Conservation (phyloP, 495 filamentous ascomycete species). For the Staphylotrichum longicolle region DNA sequence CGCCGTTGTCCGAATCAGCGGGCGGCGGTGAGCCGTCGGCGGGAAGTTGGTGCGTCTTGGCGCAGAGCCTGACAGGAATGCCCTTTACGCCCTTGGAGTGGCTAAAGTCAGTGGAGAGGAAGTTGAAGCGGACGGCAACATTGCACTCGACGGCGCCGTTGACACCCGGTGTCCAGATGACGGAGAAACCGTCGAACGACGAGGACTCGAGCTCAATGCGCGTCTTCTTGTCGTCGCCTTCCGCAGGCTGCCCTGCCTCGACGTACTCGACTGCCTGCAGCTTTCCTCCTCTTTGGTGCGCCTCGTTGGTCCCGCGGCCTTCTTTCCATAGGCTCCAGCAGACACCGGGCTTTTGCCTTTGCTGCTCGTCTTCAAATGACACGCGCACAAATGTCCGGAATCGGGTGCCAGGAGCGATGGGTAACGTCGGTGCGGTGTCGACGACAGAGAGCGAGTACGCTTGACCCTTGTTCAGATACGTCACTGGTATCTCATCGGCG, state of each 20-base stretch:
- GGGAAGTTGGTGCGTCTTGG: constrained; percentile 71
- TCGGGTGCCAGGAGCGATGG: constrained; percentile 48
- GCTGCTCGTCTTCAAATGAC: constrained; percentile 91
- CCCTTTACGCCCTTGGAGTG: constrained; percentile 98
- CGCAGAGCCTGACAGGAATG: constrained; percentile 85
- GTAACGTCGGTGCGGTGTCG: constrained; percentile 57
- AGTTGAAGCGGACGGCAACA: constrained; percentile 92
- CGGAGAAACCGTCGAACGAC: constrained; percentile 89
- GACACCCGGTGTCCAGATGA: constrained; percentile 75
- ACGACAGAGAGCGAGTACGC: constrained; percentile 77
- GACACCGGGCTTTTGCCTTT: constrained; percentile 72
- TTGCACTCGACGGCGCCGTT: constrained; percentile 66
- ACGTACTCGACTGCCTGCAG: constrained; percentile 92
- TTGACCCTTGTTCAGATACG: constrained; percentile 96
- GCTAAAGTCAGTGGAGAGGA: constrained; percentile 96
- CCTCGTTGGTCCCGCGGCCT: constrained; percentile 81
- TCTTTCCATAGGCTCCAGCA: constrained; percentile 99
- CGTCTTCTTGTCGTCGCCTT: constrained; percentile 67
- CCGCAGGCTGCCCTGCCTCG: constrained; percentile 67
- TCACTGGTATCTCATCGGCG: constrained; percentile 83
- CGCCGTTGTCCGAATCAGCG: constrained; percentile 32
- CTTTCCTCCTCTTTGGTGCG: constrained; percentile 81
- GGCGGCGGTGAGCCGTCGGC: constrained; percentile 47
- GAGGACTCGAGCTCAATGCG: constrained; percentile 75
- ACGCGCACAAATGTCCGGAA: constrained; percentile 88